Percentiles rank a stretch among this genome's conserved stretches.
phyloP scores from a whole-genome alignment of 2,329 filamentous ascomycete genomes.

The Pseudogymnoascus verrucosus region DNA sequence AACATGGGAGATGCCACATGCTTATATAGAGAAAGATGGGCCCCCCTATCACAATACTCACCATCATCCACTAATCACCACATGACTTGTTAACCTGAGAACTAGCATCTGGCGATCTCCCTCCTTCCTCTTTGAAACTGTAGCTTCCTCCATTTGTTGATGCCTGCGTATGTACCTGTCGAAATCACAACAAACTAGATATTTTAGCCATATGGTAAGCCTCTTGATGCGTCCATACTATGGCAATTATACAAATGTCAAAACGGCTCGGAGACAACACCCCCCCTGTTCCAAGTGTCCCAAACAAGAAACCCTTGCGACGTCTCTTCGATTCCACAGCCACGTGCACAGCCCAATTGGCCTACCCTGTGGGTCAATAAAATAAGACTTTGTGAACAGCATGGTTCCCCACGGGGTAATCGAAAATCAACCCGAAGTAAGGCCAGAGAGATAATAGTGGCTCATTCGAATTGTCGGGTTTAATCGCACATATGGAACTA shows the following conservation, averaged over 20 bases:
- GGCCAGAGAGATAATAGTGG: background rate
- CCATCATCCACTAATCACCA: background rate
- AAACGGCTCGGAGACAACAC: background rate
- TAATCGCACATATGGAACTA: background rate
- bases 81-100: background rate
- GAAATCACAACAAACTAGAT: background rate
- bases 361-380: background rate
- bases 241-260: background rate
- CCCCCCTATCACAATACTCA: background rate
- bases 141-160: background rate
- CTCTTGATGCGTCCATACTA: background rate
- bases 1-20: background rate
- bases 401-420: background rate
- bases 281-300: background rate
- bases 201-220: background rate
- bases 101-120: background rate
- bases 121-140: background rate
- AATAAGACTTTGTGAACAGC: background rate
- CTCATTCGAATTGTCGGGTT: background rate
- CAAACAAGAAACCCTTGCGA: background rate
- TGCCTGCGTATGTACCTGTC: background rate
- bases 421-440: background rate
- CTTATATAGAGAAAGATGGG: background rate
- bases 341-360: background rate
- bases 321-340: background rate